phyloP scores from a whole-genome alignment of 2,329 filamentous ascomycete species.

The Aspergillus spinulosporus region DNA sequence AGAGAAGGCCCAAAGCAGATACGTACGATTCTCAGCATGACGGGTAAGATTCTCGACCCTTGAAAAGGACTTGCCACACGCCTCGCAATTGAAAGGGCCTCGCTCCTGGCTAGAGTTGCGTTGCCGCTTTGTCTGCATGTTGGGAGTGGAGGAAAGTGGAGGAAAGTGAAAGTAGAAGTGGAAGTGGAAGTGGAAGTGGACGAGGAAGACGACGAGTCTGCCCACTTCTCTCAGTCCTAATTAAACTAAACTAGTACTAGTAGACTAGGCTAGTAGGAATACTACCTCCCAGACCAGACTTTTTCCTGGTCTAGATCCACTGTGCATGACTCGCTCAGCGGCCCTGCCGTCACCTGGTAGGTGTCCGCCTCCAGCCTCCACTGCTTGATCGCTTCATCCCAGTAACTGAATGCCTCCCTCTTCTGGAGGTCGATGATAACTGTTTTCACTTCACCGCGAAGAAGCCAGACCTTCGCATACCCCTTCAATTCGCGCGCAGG shows the following conservation, averaged over 20 bases:
- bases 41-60: slow-evolving; percentile 17
- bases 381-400: slow-evolving; percentile 2
- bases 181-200: not conserved
- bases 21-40: slow-evolving; percentile 15
- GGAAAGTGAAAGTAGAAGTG: not conserved
- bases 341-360: not conserved
- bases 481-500: slow-evolving; percentile 17
- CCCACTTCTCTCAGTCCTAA: too few relatives aligned
- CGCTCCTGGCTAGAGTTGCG: not conserved
- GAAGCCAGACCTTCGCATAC: slow-evolving; percentile 15
- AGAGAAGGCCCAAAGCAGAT: not conserved
- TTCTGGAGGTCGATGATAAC: not conserved
- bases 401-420: slow-evolving; percentile 3
- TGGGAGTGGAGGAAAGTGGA: not conserved
- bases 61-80: slow-evolving; percentile 12
- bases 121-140: not conserved
- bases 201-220: not conserved
- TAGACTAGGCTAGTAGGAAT: not conserved
- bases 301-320: not conserved
- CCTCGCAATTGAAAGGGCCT: slow-evolving; percentile 6
- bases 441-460: slow-evolving; percentile 9
- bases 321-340: not conserved
- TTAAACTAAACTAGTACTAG: not conserved
- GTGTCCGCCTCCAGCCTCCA: not conserved
- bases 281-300: not conserved